Evolutionary conservation across 1,139 yeast genomes (phyloP), one percentile per base, ranked within the genome.

Genomic region (Candida pseudoviswanathii): DNA sequence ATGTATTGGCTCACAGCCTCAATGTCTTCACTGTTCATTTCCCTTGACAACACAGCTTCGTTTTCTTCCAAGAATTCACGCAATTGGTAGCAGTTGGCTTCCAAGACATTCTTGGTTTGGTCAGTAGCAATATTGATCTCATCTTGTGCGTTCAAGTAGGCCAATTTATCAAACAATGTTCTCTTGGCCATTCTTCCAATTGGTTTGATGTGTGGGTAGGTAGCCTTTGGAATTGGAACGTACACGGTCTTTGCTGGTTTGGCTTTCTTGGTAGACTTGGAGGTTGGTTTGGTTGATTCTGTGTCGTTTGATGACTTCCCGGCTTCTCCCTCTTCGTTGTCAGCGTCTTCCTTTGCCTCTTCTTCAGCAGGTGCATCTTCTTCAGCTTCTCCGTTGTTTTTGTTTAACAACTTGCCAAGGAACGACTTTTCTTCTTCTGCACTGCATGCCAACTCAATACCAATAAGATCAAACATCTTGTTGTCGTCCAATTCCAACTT

Each of bases 1-100:
- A 86, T 77, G 33, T 57, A 55, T 3, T 54, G 41, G 30, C 59
- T 54, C 38, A 62, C 58, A 7, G 56, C 56, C 0, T 63, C 62
- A 1, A 74, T 56, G 4, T 79, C 71, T 7, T 63, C 62, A 3
- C 67, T 70, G 2, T 75, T 46, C 21, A 78, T 57, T 9, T 70
- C 71, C 8, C 64, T 58, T 7, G 76, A 73, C 5, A 71, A 54
- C 2, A 64, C 65, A 1, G 68, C 73, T 37, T 77, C 79, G 36
- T 81, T 75, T 37, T 76, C 78, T 10, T 81, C 85, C 29, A 85
- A 58, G 46, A 66, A 73, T 5, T 77, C 67, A 52, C 91, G 78
- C 31, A 85, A 70, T 45, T 73, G 77, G 62, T 86, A 86, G 50
- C 87, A 68, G 16, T 74, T 66, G 11, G 81, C 75, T 64, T 86